Evolutionary conservation across 768 basidiomycete genomes (phyloP).

Genomic region (Naganishia vaughanmartiniae): DNA sequence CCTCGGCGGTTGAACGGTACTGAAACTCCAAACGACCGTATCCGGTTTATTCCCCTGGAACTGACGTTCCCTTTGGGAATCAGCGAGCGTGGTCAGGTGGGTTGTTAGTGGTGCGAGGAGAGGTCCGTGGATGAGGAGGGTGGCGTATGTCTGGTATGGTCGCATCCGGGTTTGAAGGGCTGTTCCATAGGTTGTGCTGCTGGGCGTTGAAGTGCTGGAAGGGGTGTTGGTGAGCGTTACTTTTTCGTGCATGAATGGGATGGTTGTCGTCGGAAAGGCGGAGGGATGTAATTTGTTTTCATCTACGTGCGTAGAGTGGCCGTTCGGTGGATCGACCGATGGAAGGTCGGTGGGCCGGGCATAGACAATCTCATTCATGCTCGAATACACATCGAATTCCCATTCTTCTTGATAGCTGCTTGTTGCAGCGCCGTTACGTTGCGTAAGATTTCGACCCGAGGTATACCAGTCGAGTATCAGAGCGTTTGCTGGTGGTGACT

Average conservation of each 20-base stretch:
- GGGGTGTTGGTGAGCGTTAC: conserved; percentile 57
- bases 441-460: conserved; percentile 65
- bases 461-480: conserved; percentile 89
- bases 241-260: conserved; percentile 50
- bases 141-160: conserved; percentile 89
- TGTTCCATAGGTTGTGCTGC: conserved; percentile 25
- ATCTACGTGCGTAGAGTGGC: too few relatives aligned
- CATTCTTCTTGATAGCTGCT: conserved; percentile 68
- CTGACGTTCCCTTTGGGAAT: conserved; percentile 58
- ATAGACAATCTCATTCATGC: conserved; percentile 72
- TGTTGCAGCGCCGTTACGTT: background rate
- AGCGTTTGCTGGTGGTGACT: conserved; percentile 57
- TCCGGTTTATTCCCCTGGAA: conserved; percentile 61
- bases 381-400: conserved; percentile 80
- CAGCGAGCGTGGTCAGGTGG: conserved; percentile 59
- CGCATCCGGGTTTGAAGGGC: conserved; percentile 53
- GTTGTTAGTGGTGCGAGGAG: conserved; percentile 57
- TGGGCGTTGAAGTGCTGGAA: conserved; percentile 31
- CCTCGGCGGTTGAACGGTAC: conserved; percentile 48
- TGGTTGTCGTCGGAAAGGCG: conserved; percentile 51
- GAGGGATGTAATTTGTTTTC: background rate
- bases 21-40: conserved; percentile 79
- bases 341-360: background rate
- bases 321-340: background rate
- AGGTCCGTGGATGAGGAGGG: conserved; percentile 74